Conservation (phyloP, 2,329 filamentous ascomycete species). For the Fusarium metavorans region DNA sequence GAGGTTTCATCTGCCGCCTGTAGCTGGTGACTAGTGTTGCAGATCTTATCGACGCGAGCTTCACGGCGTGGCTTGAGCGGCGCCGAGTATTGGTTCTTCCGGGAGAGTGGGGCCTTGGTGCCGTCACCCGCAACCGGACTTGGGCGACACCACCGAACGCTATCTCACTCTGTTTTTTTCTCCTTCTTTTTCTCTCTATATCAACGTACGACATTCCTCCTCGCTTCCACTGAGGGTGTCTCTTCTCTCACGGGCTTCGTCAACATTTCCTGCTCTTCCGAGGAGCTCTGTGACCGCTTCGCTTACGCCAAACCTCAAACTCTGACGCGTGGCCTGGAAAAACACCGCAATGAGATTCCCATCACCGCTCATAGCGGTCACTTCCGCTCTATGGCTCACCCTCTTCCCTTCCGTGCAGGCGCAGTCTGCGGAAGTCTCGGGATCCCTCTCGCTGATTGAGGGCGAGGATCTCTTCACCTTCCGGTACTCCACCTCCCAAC, state of each 20-base stretch:
- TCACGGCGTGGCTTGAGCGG: slow-evolving; percentile 32
- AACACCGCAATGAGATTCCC: slow-evolving; percentile 27
- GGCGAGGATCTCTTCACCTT: slow-evolving; percentile 48
- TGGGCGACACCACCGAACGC: slow-evolving; percentile 6
- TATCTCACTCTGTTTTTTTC: neutral
- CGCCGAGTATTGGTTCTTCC: slow-evolving; percentile 26
- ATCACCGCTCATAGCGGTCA: slow-evolving; percentile 17
- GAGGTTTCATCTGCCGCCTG: slow-evolving; percentile 1
- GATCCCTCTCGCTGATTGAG: slow-evolving; percentile 32
- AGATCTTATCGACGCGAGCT: neutral
- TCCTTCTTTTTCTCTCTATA: neutral
- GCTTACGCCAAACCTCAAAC: neutral
- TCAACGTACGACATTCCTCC: neutral
- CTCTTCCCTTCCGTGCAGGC: slow-evolving; percentile 22
- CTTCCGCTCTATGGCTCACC: slow-evolving; percentile 27
- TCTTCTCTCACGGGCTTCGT: neutral
- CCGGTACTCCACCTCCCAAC: slow-evolving; percentile 47
- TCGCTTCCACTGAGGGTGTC: neutral
- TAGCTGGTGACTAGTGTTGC: slow-evolving; percentile 1
- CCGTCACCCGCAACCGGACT: slow-evolving; percentile 12
- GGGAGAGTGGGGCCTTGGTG: neutral
- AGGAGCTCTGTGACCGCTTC: neutral
- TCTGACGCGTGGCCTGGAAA: neutral
- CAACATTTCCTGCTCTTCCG: neutral
- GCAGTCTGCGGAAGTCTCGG: slow-evolving; percentile 13